A percentile compares a stretch with the other conserved stretches of the same genome.
Conservation (phyloP, 2,329 filamentous ascomycete genomes). For the Microsporum canis region DNA sequence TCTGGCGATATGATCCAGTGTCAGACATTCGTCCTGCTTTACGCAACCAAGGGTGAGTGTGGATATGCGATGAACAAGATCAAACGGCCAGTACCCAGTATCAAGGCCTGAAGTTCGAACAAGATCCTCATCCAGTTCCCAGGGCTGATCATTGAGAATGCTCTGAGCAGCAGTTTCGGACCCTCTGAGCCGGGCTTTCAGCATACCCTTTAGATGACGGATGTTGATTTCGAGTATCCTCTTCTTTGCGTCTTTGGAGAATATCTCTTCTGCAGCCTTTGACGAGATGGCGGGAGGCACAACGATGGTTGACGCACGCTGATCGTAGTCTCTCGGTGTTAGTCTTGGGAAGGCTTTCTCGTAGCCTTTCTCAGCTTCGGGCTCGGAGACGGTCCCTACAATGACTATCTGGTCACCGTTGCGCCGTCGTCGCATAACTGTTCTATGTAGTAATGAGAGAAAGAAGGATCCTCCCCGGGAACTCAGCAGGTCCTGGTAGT, state of each 20-base stretch:
- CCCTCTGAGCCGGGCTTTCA: constrained; percentile 32
- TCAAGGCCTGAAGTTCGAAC: constrained; percentile 32
- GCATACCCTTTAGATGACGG: constrained; percentile 53
- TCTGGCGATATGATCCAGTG: constrained; percentile 28
- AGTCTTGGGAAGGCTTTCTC: constrained; percentile 36
- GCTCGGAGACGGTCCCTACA: constrained; percentile 61
- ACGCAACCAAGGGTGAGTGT: constrained; percentile 42
- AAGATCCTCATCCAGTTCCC: constrained; percentile 21
- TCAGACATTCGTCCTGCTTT: constrained; percentile 31
- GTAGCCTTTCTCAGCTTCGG: constrained; percentile 38
- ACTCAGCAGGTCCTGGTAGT: constrained; percentile 66
- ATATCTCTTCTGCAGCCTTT: constrained; percentile 29
- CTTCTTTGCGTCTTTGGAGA: constrained; percentile 39
- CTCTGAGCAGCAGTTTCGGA: constrained; percentile 19
- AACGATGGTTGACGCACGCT: constrained; percentile 43
- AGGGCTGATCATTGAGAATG: constrained; percentile 21
- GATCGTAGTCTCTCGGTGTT: constrained; percentile 37
- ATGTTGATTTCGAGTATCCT: constrained; percentile 49
- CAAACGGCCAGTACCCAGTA: constrained; percentile 47
- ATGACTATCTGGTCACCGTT: constrained; percentile 63
- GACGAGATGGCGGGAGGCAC: constrained; percentile 40
- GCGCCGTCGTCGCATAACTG: constrained; percentile 60
- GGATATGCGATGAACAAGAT: constrained; percentile 50
- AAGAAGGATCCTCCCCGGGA: constrained; percentile 59
- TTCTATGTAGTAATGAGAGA: constrained; percentile 55